These are phyloP conservation scores for Triadica sebifera DNA, from an alignment of 345 rosid species.

Conservation along the genomic window DNA sequence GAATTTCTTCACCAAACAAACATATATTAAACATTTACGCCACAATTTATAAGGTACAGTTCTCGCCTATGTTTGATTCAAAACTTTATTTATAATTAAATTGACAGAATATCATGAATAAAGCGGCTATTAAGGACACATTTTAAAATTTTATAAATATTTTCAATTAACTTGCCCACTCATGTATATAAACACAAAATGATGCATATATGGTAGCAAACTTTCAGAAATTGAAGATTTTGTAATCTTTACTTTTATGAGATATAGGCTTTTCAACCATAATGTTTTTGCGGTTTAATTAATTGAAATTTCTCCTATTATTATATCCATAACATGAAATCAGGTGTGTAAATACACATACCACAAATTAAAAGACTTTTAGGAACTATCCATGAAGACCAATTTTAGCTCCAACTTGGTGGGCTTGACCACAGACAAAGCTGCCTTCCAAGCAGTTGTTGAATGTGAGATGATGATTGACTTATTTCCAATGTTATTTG, in stretches of 20 bases:
- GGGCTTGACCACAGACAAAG: slow-evolving; percentile 4
- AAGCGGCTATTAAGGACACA: too few relatives aligned
- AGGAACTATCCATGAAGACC: slow-evolving; percentile 3
- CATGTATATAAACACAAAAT: too few relatives aligned
- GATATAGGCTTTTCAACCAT: not conserved
- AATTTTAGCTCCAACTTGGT: not conserved
- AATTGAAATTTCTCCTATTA: not conserved
- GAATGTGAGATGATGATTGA: not conserved
- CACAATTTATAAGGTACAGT: not conserved
- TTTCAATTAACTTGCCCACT: too few relatives aligned
- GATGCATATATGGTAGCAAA: too few relatives aligned
- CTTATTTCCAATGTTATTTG: not conserved
- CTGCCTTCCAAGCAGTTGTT: not conserved
- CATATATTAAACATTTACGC: not conserved
- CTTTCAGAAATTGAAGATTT: too few relatives aligned
- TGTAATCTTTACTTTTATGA: too few relatives aligned
- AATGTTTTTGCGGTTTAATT: not conserved
- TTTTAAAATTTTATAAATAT: too few relatives aligned
- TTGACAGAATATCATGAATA: too few relatives aligned
- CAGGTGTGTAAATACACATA: not conserved
- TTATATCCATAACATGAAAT: not conserved
- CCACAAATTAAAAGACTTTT: not conserved
- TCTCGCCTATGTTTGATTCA: not conserved
- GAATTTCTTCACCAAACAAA: too few relatives aligned
- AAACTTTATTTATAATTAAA: not conserved